Evolutionary conservation across 2,329 filamentous ascomycete genomes (phyloP), one percentile per base, ranked within the genome.

Genomic region (Didymella pomorum): DNA sequence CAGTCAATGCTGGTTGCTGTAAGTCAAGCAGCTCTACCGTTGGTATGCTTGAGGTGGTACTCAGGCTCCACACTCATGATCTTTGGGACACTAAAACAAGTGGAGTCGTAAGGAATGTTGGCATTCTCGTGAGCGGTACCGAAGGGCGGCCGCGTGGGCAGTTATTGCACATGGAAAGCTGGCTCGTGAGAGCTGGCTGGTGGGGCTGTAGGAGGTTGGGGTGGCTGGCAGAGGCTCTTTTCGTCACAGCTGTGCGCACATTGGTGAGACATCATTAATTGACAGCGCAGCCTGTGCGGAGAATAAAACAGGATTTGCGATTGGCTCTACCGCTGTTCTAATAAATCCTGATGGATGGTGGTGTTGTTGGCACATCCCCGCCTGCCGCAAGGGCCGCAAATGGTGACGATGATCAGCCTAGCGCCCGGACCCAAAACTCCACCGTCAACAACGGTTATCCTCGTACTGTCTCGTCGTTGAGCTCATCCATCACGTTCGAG

Each of bases 41-140:
- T 79, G 56, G 76, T 79, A 42, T 79, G 76, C 70, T 78, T 78
- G 55, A 79, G 72, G 63, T 74, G 70, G 66, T 76, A 74, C 46
- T 71, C 65, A 31, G 73, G 63, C 61, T 75, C 75, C 70, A 70
- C 43, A 69, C 66, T 75, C 75, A 77, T 77, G 58, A 63, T 71
- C 67, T 63, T 56, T 56, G 61, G 56, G 56, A 64, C 64, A 62
- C 65, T 70, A 72, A 63, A 21, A 60, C 52, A 63, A 68, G 64
- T 64, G 65, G 65, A 68, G 67, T 64, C 66, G 65, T 69, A 66
- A 63, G 60, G 64, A 62, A 66, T 67, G 65, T 62, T 69, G 45
- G 65, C 71, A 75, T 73, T 29, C 44, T 67, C 52, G 33, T 58
- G 31, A 45, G 45, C 18, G 60, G 59, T 51, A 53, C 46, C 51